Conservation (phyloP, 257 asterid genomes). For the Catharanthus roseus region DNA sequence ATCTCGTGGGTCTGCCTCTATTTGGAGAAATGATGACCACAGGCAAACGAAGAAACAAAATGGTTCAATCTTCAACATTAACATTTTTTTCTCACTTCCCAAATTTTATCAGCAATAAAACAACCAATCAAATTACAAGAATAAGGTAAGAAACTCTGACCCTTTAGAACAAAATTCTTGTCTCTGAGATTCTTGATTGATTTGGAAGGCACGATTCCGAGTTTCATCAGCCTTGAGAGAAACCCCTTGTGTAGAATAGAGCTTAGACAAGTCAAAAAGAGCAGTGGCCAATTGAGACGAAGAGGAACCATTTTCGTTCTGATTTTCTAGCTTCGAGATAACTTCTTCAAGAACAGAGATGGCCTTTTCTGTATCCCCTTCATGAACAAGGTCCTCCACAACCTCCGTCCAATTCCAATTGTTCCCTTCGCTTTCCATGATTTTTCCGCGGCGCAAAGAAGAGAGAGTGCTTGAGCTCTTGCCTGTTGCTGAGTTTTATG, state of each 20-base stretch:
- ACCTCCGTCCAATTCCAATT: conserved; percentile 61
- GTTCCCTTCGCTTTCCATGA: conserved; percentile 27
- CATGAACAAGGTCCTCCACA: conserved; percentile 61
- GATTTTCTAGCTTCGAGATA: conserved; percentile 45
- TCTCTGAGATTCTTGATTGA: conserved; percentile 29
- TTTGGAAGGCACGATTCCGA: conserved; percentile 47
- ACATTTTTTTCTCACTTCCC: background rate
- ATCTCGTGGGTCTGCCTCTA: too few relatives aligned
- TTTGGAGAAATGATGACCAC: too few relatives aligned
- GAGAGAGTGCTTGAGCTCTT: background rate
- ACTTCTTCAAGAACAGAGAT: conserved; percentile 48
- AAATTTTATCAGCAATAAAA: background rate
- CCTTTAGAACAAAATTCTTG: conserved; percentile 19
- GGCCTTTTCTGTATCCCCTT: conserved; percentile 54
- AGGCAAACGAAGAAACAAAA: too few relatives aligned
- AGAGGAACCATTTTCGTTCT: conserved; percentile 16
- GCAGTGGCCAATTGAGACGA: conserved; percentile 43
- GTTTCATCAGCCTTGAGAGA: conserved; percentile 59
- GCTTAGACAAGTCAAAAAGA: conserved; percentile 63
- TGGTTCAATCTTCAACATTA: background rate
- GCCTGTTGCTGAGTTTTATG: background rate
- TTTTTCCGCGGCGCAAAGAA: background rate
- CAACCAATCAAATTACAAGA: background rate
- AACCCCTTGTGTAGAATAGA: conserved; percentile 52
- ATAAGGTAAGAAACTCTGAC: conserved; percentile 19